Conservation (phyloP, 2,329 filamentous ascomycete species). For the Coleophoma crateriformis region DNA sequence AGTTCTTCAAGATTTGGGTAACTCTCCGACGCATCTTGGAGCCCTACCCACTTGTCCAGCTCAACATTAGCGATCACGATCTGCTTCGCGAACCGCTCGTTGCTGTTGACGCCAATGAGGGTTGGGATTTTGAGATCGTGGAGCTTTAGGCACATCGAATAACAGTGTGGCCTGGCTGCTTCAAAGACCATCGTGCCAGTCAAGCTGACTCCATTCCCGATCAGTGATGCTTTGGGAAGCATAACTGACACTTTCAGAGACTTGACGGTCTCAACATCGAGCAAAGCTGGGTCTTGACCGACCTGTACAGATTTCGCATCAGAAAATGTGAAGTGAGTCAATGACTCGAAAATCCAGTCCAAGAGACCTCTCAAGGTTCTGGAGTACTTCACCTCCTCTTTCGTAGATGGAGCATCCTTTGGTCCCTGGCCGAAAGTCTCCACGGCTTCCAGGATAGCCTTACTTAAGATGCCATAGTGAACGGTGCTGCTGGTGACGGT, state of each 20-base stretch:
- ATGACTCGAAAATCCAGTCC: background rate
- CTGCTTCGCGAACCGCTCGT: slow-evolving; percentile 64
- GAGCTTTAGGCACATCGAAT: slow-evolving; percentile 32
- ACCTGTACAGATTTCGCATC: background rate
- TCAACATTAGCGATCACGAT: slow-evolving; percentile 58
- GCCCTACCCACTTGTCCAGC: slow-evolving; percentile 41
- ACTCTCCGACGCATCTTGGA: slow-evolving; percentile 37
- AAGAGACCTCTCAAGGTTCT: slow-evolving; percentile 6
- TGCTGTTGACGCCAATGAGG: slow-evolving; percentile 66
- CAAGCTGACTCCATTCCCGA: slow-evolving; percentile 55
- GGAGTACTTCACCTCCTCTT: background rate
- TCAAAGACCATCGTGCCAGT: slow-evolving; percentile 35
- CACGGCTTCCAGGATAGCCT: slow-evolving; percentile 47
- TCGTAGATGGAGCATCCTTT: background rate
- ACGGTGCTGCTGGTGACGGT: slow-evolving; percentile 63
- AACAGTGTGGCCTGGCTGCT: slow-evolving; percentile 14
- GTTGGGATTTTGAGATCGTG: slow-evolving; percentile 57
- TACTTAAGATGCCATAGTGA: slow-evolving; percentile 69
- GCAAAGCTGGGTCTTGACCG: slow-evolving; percentile 19
- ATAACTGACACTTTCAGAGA: slow-evolving; percentile 46
- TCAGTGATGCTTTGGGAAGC: slow-evolving; percentile 64
- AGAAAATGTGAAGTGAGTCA: slow-evolving; percentile 10
- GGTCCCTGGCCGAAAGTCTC: slow-evolving; percentile 3
- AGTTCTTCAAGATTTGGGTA: slow-evolving; percentile 52
- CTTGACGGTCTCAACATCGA: slow-evolving; percentile 32